Evolutionary conservation across 192 early-diverging fungal species (phyloP), one percentile per base, ranked within the genome.

Genomic region (Coemansia umbellata): DNA sequence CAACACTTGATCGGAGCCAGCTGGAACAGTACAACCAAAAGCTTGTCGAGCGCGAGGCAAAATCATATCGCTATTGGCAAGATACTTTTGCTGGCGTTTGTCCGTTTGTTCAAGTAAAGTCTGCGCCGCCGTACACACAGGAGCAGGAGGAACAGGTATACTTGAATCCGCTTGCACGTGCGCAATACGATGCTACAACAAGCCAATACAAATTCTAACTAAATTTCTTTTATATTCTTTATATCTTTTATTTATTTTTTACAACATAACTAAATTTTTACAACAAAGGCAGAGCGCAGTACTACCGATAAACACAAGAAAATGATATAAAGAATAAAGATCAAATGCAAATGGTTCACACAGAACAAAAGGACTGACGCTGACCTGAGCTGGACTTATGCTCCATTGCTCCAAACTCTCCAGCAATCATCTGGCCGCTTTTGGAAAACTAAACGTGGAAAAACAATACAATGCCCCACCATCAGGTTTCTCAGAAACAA

Each of bases 31-130:
- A 69, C 15, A 48, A 26, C 4, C 13, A 13, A 3, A 51, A 19
- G 3, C 13, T 69, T 23, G 35, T 1, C 0, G 2, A 2, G 8
- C 45, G 65, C 14, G 48, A 65, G 23, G 2, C 28, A 8, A 24
- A 15, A 5, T 42, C 73, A 1, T 69, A 69, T 47, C 39, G 66
- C 18, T 64, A 58, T 26, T 68, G 73, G 73, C 73, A 68, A 26
- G 49, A 69, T 49, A 55, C 56, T 1, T 59, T 60, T 49, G 33
- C 39, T 4, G 73, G 35, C 3, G 60, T 53, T 13, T 56, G 53
- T 32, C 3, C 50, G 22, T 52, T 75, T 31, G 56, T 75, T 1
- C 60, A 60, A 26, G 15, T 52, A 10, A 75, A 75, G 42, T 14
- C 4, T 7, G 10, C 15, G 3, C 59, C 70, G 30, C 70, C 70